Conservation (phyloP, 129 eudicot genomes). For the Sambucus nigra region DNA sequence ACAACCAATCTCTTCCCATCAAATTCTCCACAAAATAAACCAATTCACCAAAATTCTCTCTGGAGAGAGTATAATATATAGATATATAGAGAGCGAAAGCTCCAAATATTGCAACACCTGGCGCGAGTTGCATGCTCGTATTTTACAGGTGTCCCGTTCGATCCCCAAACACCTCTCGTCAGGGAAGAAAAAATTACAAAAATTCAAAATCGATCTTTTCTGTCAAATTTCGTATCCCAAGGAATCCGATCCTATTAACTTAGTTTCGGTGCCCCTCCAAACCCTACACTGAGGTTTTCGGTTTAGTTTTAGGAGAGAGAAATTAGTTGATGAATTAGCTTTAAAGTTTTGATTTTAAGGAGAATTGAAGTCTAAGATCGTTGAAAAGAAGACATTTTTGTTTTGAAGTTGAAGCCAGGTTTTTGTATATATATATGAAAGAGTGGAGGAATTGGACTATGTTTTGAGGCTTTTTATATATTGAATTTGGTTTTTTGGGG, state of each 20-base stretch:
- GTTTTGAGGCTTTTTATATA: not conserved
- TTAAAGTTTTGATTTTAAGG: constrained; percentile 5
- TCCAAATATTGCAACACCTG: not conserved
- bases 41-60: too few species aligned
- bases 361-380: constrained; percentile 11
- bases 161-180: too few species aligned
- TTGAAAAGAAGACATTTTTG: constrained; percentile 5
- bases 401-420: not conserved
- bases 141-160: constrained; percentile 3
- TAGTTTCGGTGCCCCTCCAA: too few species aligned
- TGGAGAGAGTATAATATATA: too few species aligned
- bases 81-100: not conserved
- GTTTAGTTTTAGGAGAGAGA: not conserved
- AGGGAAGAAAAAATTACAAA: not conserved
- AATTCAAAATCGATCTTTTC: not conserved
- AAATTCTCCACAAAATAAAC: too few species aligned
- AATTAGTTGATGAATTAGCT: constrained; percentile 3
- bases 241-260: not conserved
- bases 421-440: not conserved
- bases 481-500: not conserved
- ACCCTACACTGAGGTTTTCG: constrained; percentile 4
- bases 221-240: not conserved
- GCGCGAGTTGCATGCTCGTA: constrained; percentile 2
- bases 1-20: too few species aligned
- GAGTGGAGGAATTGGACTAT: not conserved